phyloP scores from a whole-genome alignment of 768 basidiomycete genomes.

The Royoungia palumana region DNA sequence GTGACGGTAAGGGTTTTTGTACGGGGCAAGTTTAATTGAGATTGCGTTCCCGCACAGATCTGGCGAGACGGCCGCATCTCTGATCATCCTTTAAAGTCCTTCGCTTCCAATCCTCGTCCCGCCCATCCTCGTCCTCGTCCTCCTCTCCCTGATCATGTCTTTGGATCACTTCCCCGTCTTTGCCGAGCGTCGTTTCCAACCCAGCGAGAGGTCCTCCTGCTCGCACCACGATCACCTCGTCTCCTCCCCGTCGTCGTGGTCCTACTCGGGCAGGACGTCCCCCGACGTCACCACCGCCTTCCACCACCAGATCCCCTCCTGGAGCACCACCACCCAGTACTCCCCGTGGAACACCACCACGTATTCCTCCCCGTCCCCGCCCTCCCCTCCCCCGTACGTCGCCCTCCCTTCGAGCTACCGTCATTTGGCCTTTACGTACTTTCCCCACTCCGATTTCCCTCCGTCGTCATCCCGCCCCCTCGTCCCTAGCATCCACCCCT shows the following conservation, averaged over 20 bases:
- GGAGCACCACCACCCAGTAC: slow-evolving; percentile 19
- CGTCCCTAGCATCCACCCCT: slow-evolving; percentile 10
- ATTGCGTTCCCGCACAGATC: slow-evolving; percentile 19
- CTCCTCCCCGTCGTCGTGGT: slow-evolving; percentile 23
- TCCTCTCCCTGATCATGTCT: slow-evolving; percentile 21
- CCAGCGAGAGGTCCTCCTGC: slow-evolving; percentile 23
- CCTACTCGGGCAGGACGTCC: slow-evolving; percentile 23
- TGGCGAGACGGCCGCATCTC: slow-evolving; percentile 18
- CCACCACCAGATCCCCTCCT: slow-evolving; percentile 12
- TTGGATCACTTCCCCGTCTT: slow-evolving; percentile 34
- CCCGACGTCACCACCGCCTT: slow-evolving; percentile 16
- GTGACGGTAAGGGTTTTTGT: background rate
- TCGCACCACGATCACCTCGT: slow-evolving; percentile 22
- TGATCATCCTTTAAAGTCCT: slow-evolving; percentile 30
- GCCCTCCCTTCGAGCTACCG: slow-evolving; percentile 21
- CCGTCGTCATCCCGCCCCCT: slow-evolving; percentile 18
- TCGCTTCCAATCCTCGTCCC: slow-evolving; percentile 8
- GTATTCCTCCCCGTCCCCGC: slow-evolving; percentile 20
- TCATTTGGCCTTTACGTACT: slow-evolving; percentile 19
- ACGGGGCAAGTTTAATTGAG: slow-evolving; percentile 6
- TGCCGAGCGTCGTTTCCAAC: slow-evolving; percentile 31
- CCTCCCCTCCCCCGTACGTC: slow-evolving; percentile 24
- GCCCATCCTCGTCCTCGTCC: slow-evolving; percentile 4
- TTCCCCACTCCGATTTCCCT: slow-evolving; percentile 22
- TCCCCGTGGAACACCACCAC: slow-evolving; percentile 14